phyloP scores from a whole-genome alignment of 2,329 filamentous ascomycete species.

The Clonostachys sp. region DNA sequence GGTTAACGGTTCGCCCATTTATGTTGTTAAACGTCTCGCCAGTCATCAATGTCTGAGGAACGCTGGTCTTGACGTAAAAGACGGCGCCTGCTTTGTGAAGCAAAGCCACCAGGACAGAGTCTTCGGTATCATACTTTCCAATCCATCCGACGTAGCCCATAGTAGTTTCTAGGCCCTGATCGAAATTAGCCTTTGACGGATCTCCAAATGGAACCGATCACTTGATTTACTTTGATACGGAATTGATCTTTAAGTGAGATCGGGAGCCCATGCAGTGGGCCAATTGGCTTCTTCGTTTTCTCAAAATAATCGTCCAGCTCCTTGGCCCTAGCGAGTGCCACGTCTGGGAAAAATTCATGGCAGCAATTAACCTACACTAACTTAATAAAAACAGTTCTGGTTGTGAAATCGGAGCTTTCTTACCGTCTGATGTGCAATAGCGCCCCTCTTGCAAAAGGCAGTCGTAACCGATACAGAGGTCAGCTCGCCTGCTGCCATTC shows the following conservation, averaged over 20 bases:
- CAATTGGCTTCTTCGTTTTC: slow-evolving; percentile 39
- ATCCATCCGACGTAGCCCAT: slow-evolving; percentile 62
- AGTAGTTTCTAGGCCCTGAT: slow-evolving; percentile 54
- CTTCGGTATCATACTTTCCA: slow-evolving; percentile 44
- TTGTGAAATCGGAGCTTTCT: background rate
- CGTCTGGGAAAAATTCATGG: background rate
- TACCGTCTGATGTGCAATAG: background rate
- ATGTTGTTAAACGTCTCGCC: slow-evolving; percentile 62
- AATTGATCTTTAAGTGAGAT: slow-evolving; percentile 70
- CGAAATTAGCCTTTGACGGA: slow-evolving; percentile 1
- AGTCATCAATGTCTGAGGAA: slow-evolving; percentile 64
- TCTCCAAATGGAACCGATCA: too few relatives aligned
- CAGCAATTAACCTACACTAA: background rate
- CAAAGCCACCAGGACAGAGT: slow-evolving; percentile 32
- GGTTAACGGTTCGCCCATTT: slow-evolving; percentile 59
- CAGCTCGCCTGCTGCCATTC: background rate
- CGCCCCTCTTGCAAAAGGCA: background rate
- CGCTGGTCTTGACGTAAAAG: slow-evolving; percentile 53
- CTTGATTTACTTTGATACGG: slow-evolving; percentile 23
- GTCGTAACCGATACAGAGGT: background rate
- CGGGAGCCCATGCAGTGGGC: slow-evolving; percentile 63
- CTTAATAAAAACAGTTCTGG: background rate
- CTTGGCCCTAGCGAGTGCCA: background rate
- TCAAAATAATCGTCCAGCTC: slow-evolving; percentile 43
- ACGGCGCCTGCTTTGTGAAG: slow-evolving; percentile 44